Base-by-base conservation (phyloP, 345 rosid genomes). In the Gossypium ekmanianum region DNA sequence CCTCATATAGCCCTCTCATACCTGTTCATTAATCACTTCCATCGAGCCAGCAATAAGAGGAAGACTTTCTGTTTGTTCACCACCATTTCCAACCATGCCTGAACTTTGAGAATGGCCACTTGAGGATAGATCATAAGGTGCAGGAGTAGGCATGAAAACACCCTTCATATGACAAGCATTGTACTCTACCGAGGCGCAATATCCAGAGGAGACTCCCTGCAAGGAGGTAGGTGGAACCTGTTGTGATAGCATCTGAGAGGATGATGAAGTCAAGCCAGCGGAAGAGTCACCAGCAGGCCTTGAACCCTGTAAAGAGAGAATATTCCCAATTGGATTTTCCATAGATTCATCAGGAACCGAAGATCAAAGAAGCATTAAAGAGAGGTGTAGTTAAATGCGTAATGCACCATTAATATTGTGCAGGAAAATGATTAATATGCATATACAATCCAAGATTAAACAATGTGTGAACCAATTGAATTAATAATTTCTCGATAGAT, bases 141-240 rank as follows among this genome's bases (percentile, higher is more conserved):
- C 82, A 55, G 92, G 76, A 71, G 75, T 80, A 29, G 97, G 97
- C 78, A 83, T 58, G 76, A 88, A 91, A 81, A 89, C 89, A 82
- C 97, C 91, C 88, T 91, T 93, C 89, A 87, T 81, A 57, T 79
- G 89, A 78, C 87, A 79, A 70, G 94, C 72, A 83, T 83, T 89
- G 85, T 88, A 84, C 72, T 93, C 99, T 67, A 80, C 81, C 27
- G 94, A 81, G 80, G 88, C 83, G 71, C 48, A 87, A 71, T 68
- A 87, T 63, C 89, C 88, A 62, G 96, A 81, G 68, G 92, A 83
- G 65, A 84, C 82, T 74, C 86, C 93, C 87, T 83, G 85, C 47
- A 89, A 79, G 50, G 90, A 78, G 81, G 92, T 64, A 77, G 90
- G 85, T 68, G 90, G 86, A 63, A 82, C 74, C 79, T 81, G 97